Base-by-base conservation (phyloP, 2,329 filamentous ascomycete species). In the Fusarium subtropicale region DNA sequence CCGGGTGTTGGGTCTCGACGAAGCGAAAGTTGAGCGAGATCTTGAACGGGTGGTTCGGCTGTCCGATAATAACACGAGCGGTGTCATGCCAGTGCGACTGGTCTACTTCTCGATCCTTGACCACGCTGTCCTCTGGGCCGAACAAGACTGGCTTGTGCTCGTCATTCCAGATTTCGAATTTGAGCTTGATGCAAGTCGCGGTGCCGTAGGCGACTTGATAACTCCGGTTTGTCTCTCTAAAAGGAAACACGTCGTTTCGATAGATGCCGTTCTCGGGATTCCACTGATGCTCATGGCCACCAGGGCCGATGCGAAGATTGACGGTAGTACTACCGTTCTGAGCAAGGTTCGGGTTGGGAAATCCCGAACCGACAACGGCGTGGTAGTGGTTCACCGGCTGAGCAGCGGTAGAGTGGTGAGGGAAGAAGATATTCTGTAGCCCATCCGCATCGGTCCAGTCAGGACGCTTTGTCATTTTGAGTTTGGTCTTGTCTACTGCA, bases 11-110 rank as follows among this genome's bases (percentile, higher is more conserved):
- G 4, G 44, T 48, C 15, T 69, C 53, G 10, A 71, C 63, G 52
- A 73, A 62, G 16, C 71, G 71, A 7, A 73, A 16, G 46, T 68
- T 69, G 46, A 73, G 55, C 1, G 59, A 68, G 30, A 73, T 45
- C n/a, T 51, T 56, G 51, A 64, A 33, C 3, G 48, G 39, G 16
- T 54, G 48, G 8, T 50, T 46, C 12, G 48, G 39, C 53, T 74
- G 70, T 3, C 30, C 28, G 42, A 74, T 53, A 15, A 68, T 56
- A 18, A 74, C 33, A 16, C 71, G 69, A 9, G 71, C 44, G 3
- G 69, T 64, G 44, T 74, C 72, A 42, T 71, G 36, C 47, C 52
- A 46, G 15, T 52, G 31, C 24, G 16, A 11, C 11, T 34, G 41
- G 36, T 42, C 15, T 24, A 51, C 30, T 30, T n/a, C 55, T 24